Base-by-base conservation (phyloP, 2,329 filamentous ascomycete genomes). In the Lachnellula hyalina region DNA sequence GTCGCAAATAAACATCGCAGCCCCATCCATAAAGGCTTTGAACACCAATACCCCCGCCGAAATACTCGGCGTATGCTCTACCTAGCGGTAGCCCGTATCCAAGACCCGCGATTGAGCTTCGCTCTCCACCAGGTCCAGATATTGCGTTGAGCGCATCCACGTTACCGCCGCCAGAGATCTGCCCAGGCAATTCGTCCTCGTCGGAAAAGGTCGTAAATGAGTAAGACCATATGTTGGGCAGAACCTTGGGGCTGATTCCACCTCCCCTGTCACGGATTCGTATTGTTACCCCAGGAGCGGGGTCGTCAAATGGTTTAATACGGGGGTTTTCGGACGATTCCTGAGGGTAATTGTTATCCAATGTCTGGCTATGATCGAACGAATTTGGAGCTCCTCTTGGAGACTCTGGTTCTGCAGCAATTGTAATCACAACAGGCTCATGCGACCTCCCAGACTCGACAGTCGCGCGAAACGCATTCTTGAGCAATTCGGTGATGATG, bases 11-110 rank as follows among this genome's bases (percentile, higher is more conserved):
- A 1, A 88, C 85, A 66, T 88, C 84, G 5, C 63, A 65, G 2
- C 85, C 94, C 94, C 94, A 99, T 4, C 94, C 93, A 76, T 90
- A 94, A 47, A 97, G 73, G 69, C 90, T 96, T 77, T 99, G 93
- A n/a, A 99, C 86, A 4, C 86, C 86, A 55, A 99, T 94, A 2
- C 92, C 92, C 0, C 94, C 94, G 2, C 94, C 94, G 76, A 99
- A 99, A 67, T 97, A 99, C 75, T 99, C 93, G 0, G 94, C 94
- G 68, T 99, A 99, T 0, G 94, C 93, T 58, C 94, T 81, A 51
- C 91, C 91, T 21, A 99, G 73, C 1, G 94, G 94, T 59, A 99
- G 70, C 0, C 94, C 94, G 69, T 99, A 99, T 1, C 94, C 94
- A 48, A 99, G 73, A 0, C 94, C 94, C 0, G 94, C 94, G 56